Base-by-base conservation (phyloP, 441 rosid species). In the Jatropha podagrica region DNA sequence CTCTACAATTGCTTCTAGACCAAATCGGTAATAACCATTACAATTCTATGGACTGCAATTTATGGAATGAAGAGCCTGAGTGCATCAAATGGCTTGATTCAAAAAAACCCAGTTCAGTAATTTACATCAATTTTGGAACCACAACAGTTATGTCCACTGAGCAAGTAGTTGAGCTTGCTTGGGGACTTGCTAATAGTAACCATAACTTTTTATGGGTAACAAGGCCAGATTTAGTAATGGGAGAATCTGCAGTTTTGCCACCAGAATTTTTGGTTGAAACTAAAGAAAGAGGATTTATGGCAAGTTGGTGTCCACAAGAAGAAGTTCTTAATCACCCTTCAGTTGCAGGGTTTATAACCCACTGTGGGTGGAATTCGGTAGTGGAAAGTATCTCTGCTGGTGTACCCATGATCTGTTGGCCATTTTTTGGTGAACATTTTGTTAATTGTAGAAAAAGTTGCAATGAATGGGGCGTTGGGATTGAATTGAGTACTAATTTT, bases 391-490 rank as follows among this genome's bases (percentile, higher is more conserved):
- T 89, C 0, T 69, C 78, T 9, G 62, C 78, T 0, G 88, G 92
- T 0, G 83, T 81, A 52, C 92, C 94, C 4, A 76, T 89, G 88
- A 73, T 88, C 2, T 88, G 87, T 49, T 90, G 92, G 91, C 88
- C 92, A 0, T 87, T 88, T 56, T 87, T 83, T 49, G 91, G 87
- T 0, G 92, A 88, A 65, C 90, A 91, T 54, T 77, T 76, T 26
- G 87, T 86, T 10, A 89, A 87, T 79, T 84, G 90, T 17, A 65
- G 86, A 76, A 87, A 72, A 17, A 68, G 77, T 51, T 89, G 92
- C 80, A 82, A n/a, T 2, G 81, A 87, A 38, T 89, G 90, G 92
- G 85, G 86, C 0, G 54, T 81, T 13, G 91, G 95, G 8, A 73
- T 86, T 77, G 90, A 87, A 78, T 79, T 87, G 20, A 81, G 84